Conservation (phyloP, 2,329 filamentous ascomycete species). For the Penicillium sp. region DNA sequence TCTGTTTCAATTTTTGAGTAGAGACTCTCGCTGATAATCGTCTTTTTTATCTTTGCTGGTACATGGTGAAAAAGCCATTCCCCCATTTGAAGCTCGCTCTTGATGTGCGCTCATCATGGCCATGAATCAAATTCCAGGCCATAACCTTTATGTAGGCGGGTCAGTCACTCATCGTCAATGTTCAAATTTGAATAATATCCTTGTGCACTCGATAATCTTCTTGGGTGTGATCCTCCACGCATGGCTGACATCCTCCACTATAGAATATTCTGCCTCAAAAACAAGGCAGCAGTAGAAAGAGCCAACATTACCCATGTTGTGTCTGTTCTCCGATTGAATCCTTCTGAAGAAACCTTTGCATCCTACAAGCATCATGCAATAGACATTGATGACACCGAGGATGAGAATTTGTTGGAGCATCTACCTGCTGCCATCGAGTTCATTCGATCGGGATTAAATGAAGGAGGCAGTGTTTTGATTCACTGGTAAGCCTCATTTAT, state of each 20-base stretch:
- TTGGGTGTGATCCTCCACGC: conserved; percentile 3
- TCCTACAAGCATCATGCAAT: conserved; percentile 68
- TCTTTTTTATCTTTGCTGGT: too few relatives aligned
- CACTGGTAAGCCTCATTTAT: conserved; percentile 78
- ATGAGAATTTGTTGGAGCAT: conserved; percentile 77
- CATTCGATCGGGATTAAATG: conserved; percentile 68
- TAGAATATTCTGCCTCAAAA: conserved; percentile 73
- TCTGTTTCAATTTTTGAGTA: too few relatives aligned
- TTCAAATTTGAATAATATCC: neutral
- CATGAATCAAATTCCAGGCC: conserved; percentile 62
- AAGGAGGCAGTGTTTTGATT: conserved; percentile 57
- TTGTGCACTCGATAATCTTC: neutral
- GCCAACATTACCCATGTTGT: conserved; percentile 82
- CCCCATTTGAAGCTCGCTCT: too few relatives aligned
- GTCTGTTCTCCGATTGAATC: conserved; percentile 65
- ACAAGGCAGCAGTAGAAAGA: conserved; percentile 62
- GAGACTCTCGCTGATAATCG: too few relatives aligned
- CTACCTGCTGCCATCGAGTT: conserved; percentile 74
- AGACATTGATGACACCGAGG: conserved; percentile 83
- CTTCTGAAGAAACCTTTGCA: conserved; percentile 52
- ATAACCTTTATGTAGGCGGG: conserved; percentile 74
- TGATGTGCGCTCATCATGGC: conserved; percentile 24
- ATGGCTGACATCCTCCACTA: neutral
- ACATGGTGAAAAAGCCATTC: too few relatives aligned
- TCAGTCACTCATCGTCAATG: conserved; percentile 37